Evolutionary conservation across 768 basidiomycete genomes (phyloP).

Genomic region (Pulveroboletus ravenelii): DNA sequence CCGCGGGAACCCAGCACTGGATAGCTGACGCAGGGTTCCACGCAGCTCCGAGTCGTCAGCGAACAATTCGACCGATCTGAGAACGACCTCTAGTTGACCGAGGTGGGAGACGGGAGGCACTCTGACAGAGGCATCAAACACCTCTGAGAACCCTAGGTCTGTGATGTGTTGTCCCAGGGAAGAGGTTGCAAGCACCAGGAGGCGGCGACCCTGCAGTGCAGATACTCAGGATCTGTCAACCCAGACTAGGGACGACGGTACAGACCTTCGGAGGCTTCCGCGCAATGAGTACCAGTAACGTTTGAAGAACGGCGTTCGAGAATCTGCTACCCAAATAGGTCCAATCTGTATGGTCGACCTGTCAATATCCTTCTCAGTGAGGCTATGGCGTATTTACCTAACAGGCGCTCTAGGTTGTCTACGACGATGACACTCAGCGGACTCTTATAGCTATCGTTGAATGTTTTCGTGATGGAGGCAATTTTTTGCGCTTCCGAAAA

Average conservation of each 20-base stretch:
- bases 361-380: constrained; percentile 4
- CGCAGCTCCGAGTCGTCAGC: constrained; percentile 44
- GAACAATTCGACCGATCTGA: constrained; percentile 80
- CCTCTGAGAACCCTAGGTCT: constrained; percentile 85
- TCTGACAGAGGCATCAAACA: constrained; percentile 82
- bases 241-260: neutral
- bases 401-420: constrained; percentile 87
- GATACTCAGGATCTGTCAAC: constrained; percentile 7
- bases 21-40: constrained; percentile 59
- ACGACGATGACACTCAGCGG: constrained; percentile 94
- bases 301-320: constrained; percentile 89
- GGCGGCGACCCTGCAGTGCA: constrained; percentile 71
- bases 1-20: constrained; percentile 64
- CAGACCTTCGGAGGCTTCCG: constrained; percentile 88
- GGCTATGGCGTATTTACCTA: constrained; percentile 52
- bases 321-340: constrained; percentile 96
- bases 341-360: constrained; percentile 61
- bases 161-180: constrained; percentile 81
- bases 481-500: constrained; percentile 93
- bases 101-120: constrained; percentile 80
- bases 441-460: constrained; percentile 95
- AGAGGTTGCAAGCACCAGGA: constrained; percentile 89
- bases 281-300: constrained; percentile 81
- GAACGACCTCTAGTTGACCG: constrained; percentile 64
- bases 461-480: constrained; percentile 84